These are phyloP conservation scores for Tilletiaria anomala DNA, from an alignment of 1,284 basidiomycete genomes.

Conservation along the genomic window DNA sequence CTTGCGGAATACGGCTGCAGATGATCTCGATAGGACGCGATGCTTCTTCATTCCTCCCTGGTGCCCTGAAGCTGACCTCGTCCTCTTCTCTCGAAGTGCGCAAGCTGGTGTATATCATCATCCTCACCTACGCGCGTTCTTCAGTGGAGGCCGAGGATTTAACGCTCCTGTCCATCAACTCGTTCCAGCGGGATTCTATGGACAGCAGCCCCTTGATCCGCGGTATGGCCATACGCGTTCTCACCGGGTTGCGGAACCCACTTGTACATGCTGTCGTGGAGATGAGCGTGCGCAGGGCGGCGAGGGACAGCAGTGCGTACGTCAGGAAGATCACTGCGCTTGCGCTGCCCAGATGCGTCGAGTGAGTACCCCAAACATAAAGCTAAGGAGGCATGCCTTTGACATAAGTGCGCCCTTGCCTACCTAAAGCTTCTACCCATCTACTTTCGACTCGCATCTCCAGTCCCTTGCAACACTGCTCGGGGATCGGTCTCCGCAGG, in stretches of 20 bases:
- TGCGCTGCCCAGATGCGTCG: slow-evolving; percentile 62
- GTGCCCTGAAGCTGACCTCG: slow-evolving; percentile 35
- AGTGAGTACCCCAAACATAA: too few relatives aligned
- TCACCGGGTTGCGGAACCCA: slow-evolving; percentile 76
- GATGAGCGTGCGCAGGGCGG: slow-evolving; percentile 77
- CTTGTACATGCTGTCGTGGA: slow-evolving; percentile 75
- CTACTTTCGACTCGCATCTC: slow-evolving; percentile 58
- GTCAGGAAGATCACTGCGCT: slow-evolving; percentile 81
- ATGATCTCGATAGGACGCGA: slow-evolving; percentile 82
- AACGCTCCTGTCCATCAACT: slow-evolving; percentile 90
- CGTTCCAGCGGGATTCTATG: slow-evolving; percentile 89
- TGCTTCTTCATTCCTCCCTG: slow-evolving; percentile 58
- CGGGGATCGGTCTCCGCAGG: slow-evolving; percentile 68
- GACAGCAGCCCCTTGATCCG: slow-evolving; percentile 70
- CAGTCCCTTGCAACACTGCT: slow-evolving; percentile 61
- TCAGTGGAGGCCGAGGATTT: slow-evolving; percentile 56
- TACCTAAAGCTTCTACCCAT: slow-evolving; percentile 48
- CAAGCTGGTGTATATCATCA: slow-evolving; percentile 94
- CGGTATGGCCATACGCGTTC: slow-evolving; percentile 86
- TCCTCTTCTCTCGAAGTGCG: slow-evolving; percentile 63
- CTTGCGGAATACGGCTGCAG: too few relatives aligned
- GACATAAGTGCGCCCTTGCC: not conserved
- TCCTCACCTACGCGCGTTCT: slow-evolving; percentile 64
- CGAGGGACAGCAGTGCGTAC: slow-evolving; percentile 77
- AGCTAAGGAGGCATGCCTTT: too few relatives aligned